Evolutionary conservation across 1,139 yeast species (phyloP), one percentile per base, ranked within the genome.

Genomic region (Saccharomyces pastorianus): DNA sequence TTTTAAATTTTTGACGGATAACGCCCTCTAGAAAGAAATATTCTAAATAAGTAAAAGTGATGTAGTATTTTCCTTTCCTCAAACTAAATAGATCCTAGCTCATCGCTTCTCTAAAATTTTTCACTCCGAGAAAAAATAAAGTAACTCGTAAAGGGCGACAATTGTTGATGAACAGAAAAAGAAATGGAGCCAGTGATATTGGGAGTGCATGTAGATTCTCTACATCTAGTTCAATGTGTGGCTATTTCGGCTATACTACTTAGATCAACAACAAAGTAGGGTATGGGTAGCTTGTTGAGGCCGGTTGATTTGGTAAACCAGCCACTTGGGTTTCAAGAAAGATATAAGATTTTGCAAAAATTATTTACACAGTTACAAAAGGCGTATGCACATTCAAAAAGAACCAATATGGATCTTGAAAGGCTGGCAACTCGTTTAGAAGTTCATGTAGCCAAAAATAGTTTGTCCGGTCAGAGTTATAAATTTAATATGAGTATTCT

Each of bases 281-380:
- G 13, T 3, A 34, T 34, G 42, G 42, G 42, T 0, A 34, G 25
- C 7, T 34, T 52, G 2, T 51, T 67, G 38, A 60, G 69, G 9
- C 71, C 71, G 1, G 57, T 63, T 23, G 70, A 65, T 54, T 47
- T 68, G 55, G 61, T 57, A 23, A 58, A 54, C 0, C 69, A 66
- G 47, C 69, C 70, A 8, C 66, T 65, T 1, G 61, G 65, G 0
- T 69, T 65, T 51, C 69, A 65, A 49, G 70, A 66, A 9, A 59
- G 73, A 31, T 59, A 62, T 49, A 66, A 63, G 49, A 61, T 67
- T 46, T 52, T 67, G 11, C 61, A 65, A 9, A 67, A 65, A 47
- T 48, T 68, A 20, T 58, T 56, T 50, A 61, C 59, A 7, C 59
- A 58, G 4, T 47, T 68, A 29, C 54, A 58, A 49, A 62, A 59